Evolutionary conservation across 441 rosid genomes (phyloP).

Genomic region (Brassica balearica): DNA sequence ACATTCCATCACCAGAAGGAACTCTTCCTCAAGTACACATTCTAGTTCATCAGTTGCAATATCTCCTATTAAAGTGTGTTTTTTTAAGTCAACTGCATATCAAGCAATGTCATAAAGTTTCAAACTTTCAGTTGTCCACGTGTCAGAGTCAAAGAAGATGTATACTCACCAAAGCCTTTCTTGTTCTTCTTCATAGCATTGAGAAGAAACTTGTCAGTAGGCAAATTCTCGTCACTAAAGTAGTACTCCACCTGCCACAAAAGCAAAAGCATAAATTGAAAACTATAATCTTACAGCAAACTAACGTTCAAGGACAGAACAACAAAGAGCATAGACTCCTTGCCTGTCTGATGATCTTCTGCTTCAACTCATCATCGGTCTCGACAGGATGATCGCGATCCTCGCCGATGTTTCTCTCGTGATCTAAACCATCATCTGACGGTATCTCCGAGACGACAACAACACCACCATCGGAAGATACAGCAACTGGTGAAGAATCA

Average conservation of each 20-base stretch:
- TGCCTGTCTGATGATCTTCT: slow-evolving; percentile 81
- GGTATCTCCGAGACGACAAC: slow-evolving; percentile 41
- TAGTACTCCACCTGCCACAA: slow-evolving; percentile 85
- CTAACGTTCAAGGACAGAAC: not conserved
- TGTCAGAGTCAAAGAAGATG: not conserved
- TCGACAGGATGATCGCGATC: slow-evolving; percentile 47
- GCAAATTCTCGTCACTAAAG: slow-evolving; percentile 91
- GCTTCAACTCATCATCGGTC: slow-evolving; percentile 63
- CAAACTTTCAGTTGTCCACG: not conserved
- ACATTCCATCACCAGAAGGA: slow-evolving; percentile 3
- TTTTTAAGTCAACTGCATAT: not conserved
- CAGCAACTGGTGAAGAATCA: slow-evolving; percentile 49
- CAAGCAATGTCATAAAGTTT: not conserved
- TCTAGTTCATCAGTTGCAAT: slow-evolving; percentile 52
- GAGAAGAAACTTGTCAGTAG: slow-evolving; percentile 75
- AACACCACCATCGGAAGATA: slow-evolving; percentile 53
- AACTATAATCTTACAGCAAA: not conserved
- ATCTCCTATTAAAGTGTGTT: slow-evolving; percentile 29
- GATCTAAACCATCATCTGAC: slow-evolving; percentile 58
- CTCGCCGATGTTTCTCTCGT: slow-evolving; percentile 43
- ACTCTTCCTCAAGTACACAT: slow-evolving; percentile 62
- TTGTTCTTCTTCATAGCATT: slow-evolving; percentile 73
- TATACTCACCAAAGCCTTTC: slow-evolving; percentile 75
- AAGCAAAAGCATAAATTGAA: not conserved
- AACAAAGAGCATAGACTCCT: slow-evolving; percentile 3